These are phyloP conservation scores for Penicillium verrucosum DNA, from an alignment of 2,329 filamentous ascomycete species.

Conservation along the genomic window DNA sequence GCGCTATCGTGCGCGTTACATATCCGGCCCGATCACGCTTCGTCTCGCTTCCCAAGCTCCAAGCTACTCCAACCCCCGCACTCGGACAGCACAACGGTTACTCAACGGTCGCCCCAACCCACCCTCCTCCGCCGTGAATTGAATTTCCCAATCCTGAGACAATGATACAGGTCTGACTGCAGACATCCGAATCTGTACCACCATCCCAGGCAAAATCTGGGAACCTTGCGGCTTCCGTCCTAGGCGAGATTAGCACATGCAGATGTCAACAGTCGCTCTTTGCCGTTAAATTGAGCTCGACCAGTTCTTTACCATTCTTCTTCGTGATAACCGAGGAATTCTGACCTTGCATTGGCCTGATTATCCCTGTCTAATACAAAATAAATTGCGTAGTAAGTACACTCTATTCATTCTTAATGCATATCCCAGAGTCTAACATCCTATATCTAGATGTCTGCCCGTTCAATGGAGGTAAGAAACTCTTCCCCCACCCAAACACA, in stretches of 20 bases:
- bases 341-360: background rate
- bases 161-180: constrained; percentile 7
- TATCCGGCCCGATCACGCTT: background rate
- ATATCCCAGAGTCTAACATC: background rate
- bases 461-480: constrained; percentile 13
- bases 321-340: background rate
- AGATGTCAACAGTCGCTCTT: constrained; percentile 3
- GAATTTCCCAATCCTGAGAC: background rate
- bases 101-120: background rate
- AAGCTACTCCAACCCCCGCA: constrained; percentile 12
- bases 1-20: background rate
- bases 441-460: background rate
- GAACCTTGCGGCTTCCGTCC: background rate
- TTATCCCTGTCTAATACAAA: background rate
- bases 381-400: constrained; percentile 1
- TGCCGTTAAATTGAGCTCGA: constrained; percentile 8
- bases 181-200: constrained; percentile 4
- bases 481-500: background rate
- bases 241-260: constrained; percentile 8
- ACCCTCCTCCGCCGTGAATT: background rate
- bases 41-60: background rate
- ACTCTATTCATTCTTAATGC: too few relatives aligned
- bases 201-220: background rate
- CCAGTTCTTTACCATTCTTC: background rate
- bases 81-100: constrained; percentile 1